Conservation (phyloP, 805 yeast species). For the Candida stauntonica region DNA sequence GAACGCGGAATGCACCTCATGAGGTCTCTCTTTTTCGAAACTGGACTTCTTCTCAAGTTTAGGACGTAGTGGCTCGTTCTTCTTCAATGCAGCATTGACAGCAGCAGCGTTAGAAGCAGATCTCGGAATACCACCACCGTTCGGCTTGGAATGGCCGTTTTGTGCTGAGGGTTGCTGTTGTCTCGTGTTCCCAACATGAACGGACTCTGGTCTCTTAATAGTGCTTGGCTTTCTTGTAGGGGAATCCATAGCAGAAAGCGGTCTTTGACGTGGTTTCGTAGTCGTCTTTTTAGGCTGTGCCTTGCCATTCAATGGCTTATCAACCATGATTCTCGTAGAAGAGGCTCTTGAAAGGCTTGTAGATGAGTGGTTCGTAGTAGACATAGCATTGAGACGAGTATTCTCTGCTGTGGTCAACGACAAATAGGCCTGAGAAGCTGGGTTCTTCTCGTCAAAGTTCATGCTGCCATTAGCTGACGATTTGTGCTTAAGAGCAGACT, state of each 20-base stretch:
- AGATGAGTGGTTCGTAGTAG: constrained; percentile 24
- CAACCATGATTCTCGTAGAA: constrained; percentile 18
- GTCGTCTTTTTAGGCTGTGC: constrained; percentile 1
- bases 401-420: constrained; percentile 76
- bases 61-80: constrained; percentile 35
- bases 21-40: constrained; percentile 44
- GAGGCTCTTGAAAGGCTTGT: constrained; percentile 26
- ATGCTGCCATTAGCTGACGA: constrained; percentile 23
- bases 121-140: constrained; percentile 9
- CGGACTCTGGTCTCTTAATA: constrained; percentile 13
- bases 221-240: constrained; percentile 1
- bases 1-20: constrained; percentile 32
- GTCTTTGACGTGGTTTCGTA: constrained; percentile 6
- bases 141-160: no score
- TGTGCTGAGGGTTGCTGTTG: constrained; percentile 4
- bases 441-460: constrained; percentile 16
- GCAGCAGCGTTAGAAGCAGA: constrained; percentile 27
- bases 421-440: constrained; percentile 62
- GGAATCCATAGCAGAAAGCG: constrained; percentile 8
- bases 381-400: constrained; percentile 65
- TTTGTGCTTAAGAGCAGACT: constrained; percentile 37
- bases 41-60: constrained; percentile 41
- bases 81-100: constrained; percentile 47
- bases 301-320: constrained; percentile 11
- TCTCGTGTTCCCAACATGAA: constrained; percentile 9